A percentile compares a stretch with the other conserved stretches of the same genome.
Conservation (phyloP, 2,329 filamentous ascomycete genomes). For the Neonectria hederae region DNA sequence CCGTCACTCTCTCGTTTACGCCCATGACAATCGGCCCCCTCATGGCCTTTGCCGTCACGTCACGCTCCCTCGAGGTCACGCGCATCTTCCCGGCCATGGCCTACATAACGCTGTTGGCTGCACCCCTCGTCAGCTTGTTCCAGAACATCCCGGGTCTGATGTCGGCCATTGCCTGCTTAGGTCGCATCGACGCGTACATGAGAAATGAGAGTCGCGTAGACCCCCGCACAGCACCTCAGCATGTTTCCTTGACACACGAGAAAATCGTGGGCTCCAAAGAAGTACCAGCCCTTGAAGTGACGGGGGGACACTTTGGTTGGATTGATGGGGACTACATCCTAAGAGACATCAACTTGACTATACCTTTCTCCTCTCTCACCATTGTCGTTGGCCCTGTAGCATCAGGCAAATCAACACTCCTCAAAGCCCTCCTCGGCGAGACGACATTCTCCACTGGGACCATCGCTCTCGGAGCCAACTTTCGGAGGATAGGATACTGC, state of each 20-base stretch:
- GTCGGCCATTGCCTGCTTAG: slow-evolving; percentile 11
- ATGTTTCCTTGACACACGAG: not conserved
- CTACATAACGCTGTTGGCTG: slow-evolving; percentile 41
- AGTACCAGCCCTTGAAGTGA: not conserved
- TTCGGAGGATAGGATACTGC: slow-evolving; percentile 42
- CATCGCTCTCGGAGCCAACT: not conserved
- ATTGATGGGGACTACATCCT: slow-evolving; percentile 33
- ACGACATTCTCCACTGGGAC: slow-evolving; percentile 20
- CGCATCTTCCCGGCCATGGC: slow-evolving; percentile 45
- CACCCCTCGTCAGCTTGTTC: slow-evolving; percentile 39
- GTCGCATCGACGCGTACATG: slow-evolving; percentile 9
- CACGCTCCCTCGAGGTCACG: slow-evolving; percentile 34
- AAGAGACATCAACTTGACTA: slow-evolving; percentile 25
- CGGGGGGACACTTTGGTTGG: slow-evolving; percentile 30
- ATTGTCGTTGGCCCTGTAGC: not conserved
- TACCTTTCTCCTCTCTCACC: slow-evolving; percentile 33
- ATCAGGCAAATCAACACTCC: not conserved
- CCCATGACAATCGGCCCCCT: slow-evolving; percentile 49
- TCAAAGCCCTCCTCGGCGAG: slow-evolving; percentile 39
- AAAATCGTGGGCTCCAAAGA: not conserved
- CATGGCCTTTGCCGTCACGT: slow-evolving; percentile 44
- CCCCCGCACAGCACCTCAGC: not conserved
- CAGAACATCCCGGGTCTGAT: slow-evolving; percentile 42
- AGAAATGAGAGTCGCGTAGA: not conserved
- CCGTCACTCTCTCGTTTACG: slow-evolving; percentile 42